Base-by-base conservation (phyloP, 192 early-diverging fungal species). In the Coemansia sp. region DNA sequence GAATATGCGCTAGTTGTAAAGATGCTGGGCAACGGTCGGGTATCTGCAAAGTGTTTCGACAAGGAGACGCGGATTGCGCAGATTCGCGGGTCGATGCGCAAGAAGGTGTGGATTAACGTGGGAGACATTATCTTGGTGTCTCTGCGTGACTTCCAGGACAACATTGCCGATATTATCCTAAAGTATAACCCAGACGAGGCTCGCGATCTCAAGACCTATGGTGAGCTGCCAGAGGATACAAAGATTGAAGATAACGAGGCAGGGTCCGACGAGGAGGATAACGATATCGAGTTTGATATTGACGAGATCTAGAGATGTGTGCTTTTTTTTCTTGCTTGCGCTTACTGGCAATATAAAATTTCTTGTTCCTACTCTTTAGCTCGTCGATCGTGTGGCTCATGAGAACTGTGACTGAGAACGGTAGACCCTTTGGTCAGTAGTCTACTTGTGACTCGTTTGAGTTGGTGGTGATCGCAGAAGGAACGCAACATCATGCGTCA, bases 131-230 rank as follows among this genome's bases (percentile, higher is more conserved):
- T 98, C 5, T 86, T 98, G 44, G 80, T 98, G 14, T 90, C 91
- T 34, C 87, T 96, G 66, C 89, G 94, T 64, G 96, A 97, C 60
- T 98, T 88, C 85, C 91, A 97, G 86, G 94, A 95, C 76, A 80
- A 87, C 55, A 95, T 94, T 85, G 92, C 92, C 59, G 97, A 98
- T 82, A 89, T 99, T 51, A 94, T 99, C 76, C 86, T 93, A 70
- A 97, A 96, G 85, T 99, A 98, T 83, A 93, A 88, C 63, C 89
- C 94, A 59, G 97, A 99, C 61, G 97, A 99, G 87, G 97, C 95
- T 11, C 77, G 92, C 63, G 87, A 92, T 77, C 84, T 99, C 73
- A 97, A 94, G 83, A 85, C 92, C 41, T 94, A 96, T 66, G 96
- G 95, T 44, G 95, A 99, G 87, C 83, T 99, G 72, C 94, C 97